phyloP scores from a whole-genome alignment of 2,329 filamentous ascomycete genomes.

The Fusarium circinatum region DNA sequence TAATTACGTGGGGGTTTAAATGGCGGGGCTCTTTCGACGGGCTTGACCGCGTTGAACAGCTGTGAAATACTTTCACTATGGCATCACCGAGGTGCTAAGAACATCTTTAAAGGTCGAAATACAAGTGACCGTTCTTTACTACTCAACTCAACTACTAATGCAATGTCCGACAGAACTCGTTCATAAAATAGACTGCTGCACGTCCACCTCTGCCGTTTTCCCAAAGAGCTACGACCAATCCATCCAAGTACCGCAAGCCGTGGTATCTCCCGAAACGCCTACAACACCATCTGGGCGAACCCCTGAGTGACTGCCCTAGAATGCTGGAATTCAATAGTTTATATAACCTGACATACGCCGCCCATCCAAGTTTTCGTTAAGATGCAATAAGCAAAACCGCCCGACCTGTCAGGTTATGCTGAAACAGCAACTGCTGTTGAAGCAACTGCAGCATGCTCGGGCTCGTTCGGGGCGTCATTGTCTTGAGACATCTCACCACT shows the following conservation, averaged over 20 bases:
- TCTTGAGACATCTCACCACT: constrained; percentile 69
- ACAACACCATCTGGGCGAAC: constrained; percentile 49
- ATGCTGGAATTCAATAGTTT: constrained; percentile 50
- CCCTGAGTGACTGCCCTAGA: constrained; percentile 45
- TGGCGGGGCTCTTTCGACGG: constrained; percentile 39
- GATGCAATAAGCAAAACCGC: constrained; percentile 29
- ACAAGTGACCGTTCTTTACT: constrained; percentile 10
- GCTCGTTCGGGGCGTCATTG: constrained; percentile 51
- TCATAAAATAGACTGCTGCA: constrained; percentile 28
- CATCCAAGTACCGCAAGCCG: constrained; percentile 45
- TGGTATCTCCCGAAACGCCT: constrained; percentile 55
- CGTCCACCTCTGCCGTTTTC: constrained; percentile 35
- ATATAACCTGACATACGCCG: constrained; percentile 46
- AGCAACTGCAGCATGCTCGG: constrained; percentile 49
- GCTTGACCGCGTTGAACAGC: constrained; percentile 6
- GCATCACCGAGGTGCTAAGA: not conserved
- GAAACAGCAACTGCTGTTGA: constrained; percentile 52
- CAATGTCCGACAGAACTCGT: constrained; percentile 26
- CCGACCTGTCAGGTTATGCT: constrained; percentile 44
- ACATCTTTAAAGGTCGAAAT: not conserved
- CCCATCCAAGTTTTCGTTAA: constrained; percentile 40
- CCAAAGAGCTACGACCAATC: constrained; percentile 32
- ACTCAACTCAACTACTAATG: constrained; percentile 22
- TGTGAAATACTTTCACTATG: not conserved
- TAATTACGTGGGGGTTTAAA: constrained; percentile 38